Evolutionary conservation across 2,329 filamentous ascomycete species (phyloP).

Genomic region (Tolypocladium capitatum): DNA sequence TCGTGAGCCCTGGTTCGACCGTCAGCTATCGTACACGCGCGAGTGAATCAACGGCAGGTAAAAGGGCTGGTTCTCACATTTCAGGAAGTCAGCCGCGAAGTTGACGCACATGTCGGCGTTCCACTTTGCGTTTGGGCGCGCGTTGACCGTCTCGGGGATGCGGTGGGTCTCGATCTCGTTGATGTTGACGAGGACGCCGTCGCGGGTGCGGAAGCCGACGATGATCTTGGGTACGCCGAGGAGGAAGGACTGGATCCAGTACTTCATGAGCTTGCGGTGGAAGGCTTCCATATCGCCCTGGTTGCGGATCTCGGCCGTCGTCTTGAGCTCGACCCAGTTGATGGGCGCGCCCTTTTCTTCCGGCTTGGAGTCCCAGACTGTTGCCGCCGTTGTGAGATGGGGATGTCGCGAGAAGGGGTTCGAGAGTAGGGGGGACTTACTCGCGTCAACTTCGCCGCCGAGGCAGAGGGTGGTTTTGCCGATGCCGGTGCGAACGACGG

Average conservation of each 20-base stretch:
- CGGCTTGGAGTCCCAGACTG: conserved; percentile 78
- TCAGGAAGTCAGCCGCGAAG: conserved; percentile 65
- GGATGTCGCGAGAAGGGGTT: not conserved
- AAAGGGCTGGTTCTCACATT: conserved; percentile 41
- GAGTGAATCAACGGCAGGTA: not conserved
- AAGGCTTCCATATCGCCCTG: conserved; percentile 61
- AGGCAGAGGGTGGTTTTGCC: conserved; percentile 63
- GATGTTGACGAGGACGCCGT: conserved; percentile 58
- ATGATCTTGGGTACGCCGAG: conserved; percentile 86
- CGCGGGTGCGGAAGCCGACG: conserved; percentile 67
- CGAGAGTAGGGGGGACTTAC: conserved; percentile 27
- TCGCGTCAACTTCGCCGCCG: conserved; percentile 86
- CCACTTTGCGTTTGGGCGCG: conserved; percentile 56
- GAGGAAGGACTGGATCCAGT: conserved; percentile 93
- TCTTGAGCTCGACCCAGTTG: conserved; percentile 94
- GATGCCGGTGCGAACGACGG: conserved; percentile 78
- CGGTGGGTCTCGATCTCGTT: conserved; percentile 69
- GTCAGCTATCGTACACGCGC: not conserved
- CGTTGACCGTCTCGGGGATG: conserved; percentile 65
- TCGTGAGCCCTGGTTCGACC: conserved; percentile 41
- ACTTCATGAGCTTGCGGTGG: conserved; percentile 83
- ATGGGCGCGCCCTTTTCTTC: conserved; percentile 49
- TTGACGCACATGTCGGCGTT: conserved; percentile 91
- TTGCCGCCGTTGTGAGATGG: not conserved
- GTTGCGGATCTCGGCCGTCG: conserved; percentile 57